phyloP scores from a whole-genome alignment of 345 rosid genomes.

The Salix brachista region DNA sequence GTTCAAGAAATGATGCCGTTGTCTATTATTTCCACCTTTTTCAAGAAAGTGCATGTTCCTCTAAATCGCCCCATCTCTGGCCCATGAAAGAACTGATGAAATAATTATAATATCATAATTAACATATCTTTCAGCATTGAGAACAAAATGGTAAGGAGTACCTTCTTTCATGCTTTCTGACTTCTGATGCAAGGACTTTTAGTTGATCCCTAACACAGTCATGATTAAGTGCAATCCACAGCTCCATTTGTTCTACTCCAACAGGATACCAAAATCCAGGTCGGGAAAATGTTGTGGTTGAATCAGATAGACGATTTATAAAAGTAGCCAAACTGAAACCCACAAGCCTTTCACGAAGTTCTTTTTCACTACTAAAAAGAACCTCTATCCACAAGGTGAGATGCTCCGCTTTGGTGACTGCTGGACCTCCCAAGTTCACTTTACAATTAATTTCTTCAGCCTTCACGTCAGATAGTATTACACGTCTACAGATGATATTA shows the following conservation, averaged over 20 bases:
- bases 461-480: slow-evolving; percentile 52
- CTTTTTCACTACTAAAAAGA: slow-evolving; percentile 62
- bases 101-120: too few species aligned
- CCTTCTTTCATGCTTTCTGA: slow-evolving; percentile 40
- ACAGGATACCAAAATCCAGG: slow-evolving; percentile 50
- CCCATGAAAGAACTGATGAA: neutral
- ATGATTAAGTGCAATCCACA: slow-evolving; percentile 52
- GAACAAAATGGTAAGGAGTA: slow-evolving; percentile 17
- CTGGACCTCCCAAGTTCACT: slow-evolving; percentile 20
- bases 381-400: slow-evolving; percentile 50
- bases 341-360: slow-evolving; percentile 78
- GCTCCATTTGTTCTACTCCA: slow-evolving; percentile 70
- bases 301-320: slow-evolving; percentile 20
- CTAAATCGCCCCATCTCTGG: neutral
- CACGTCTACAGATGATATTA: slow-evolving; percentile 61
- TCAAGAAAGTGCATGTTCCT: neutral
- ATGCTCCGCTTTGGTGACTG: slow-evolving; percentile 33
- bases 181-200: slow-evolving; percentile 38
- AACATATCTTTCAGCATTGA: neutral
- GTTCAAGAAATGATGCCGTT: too few species aligned
- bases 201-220: slow-evolving; percentile 36
- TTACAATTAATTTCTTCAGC: slow-evolving; percentile 53
- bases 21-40: neutral
- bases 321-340: slow-evolving; percentile 54
- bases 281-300: slow-evolving; percentile 14